Evolutionary conservation across 2,329 filamentous ascomycete species (phyloP).

Genomic region (Claviceps arundinis): DNA sequence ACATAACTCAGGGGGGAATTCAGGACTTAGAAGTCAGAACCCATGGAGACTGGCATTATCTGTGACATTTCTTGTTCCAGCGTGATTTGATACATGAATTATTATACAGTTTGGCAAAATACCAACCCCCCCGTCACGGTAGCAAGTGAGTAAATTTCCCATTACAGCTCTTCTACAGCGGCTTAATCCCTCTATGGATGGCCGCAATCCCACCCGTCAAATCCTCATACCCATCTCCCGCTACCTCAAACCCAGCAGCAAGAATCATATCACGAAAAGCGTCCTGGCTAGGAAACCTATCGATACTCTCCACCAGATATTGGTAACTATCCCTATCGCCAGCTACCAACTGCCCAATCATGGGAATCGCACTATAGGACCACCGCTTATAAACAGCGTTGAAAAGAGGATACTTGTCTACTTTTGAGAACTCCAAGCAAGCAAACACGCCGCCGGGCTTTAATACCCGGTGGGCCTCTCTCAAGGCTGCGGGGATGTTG

Average conservation of each 20-base stretch:
- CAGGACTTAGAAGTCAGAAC: neutral
- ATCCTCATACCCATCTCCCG: slow-evolving; percentile 75
- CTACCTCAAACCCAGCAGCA: slow-evolving; percentile 73
- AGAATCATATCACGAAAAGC: slow-evolving; percentile 75
- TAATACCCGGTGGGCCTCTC: slow-evolving; percentile 75
- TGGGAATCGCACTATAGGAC: slow-evolving; percentile 86
- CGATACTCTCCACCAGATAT: slow-evolving; percentile 96
- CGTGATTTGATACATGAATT: neutral
- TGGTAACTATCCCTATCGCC: slow-evolving; percentile 94
- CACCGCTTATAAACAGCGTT: slow-evolving; percentile 86
- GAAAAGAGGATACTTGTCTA: slow-evolving; percentile 61
- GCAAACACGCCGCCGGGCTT: slow-evolving; percentile 94
- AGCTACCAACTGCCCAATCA: slow-evolving; percentile 91
- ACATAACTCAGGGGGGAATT: neutral
- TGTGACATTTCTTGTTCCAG: slow-evolving; percentile 3
- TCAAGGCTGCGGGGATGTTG: slow-evolving; percentile 69
- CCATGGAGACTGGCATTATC: slow-evolving; percentile 11
- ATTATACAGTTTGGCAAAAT: neutral
- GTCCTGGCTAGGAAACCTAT: slow-evolving; percentile 75
- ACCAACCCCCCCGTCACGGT: neutral
- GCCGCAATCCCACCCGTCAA: slow-evolving; percentile 85
- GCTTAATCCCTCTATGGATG: slow-evolving; percentile 95
- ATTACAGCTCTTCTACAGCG: slow-evolving; percentile 20
- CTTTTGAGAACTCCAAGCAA: slow-evolving; percentile 87
- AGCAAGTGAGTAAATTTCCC: neutral